phyloP scores from a whole-genome alignment of 208 protist species.

The Trypanosoma avium region DNA sequence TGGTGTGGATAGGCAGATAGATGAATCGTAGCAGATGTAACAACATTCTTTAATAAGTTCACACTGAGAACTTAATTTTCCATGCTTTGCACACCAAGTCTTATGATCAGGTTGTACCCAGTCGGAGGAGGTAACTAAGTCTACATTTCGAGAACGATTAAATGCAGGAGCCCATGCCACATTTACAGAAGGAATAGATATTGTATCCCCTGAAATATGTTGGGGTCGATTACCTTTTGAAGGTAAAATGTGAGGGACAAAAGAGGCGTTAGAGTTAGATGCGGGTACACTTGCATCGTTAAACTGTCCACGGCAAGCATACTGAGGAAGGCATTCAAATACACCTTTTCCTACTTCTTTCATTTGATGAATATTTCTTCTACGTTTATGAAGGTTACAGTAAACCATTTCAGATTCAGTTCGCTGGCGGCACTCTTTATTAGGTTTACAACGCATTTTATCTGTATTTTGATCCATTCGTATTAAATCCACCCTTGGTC shows the following conservation, averaged over 20 bases:
- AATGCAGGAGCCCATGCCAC: constrained; percentile 21
- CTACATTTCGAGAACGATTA: constrained; percentile 14
- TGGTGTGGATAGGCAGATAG: constrained; percentile 71
- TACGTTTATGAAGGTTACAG: constrained; percentile 69
- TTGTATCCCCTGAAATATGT: constrained; percentile 15
- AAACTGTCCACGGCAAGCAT: constrained; percentile 44
- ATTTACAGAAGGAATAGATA: not conserved
- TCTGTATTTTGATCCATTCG: constrained; percentile 50
- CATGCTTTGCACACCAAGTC: constrained; percentile 82
- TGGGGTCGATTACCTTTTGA: constrained; percentile 20
- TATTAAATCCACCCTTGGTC: constrained; percentile 60
- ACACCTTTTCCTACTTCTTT: constrained; percentile 62
- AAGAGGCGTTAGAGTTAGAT: not conserved
- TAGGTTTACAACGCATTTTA: constrained; percentile 56
- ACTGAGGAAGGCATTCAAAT: constrained; percentile 70
- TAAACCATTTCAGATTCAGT: constrained; percentile 35
- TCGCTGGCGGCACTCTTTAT: constrained; percentile 62
- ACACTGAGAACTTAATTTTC: constrained; percentile 62
- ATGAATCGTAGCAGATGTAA: constrained; percentile 73
- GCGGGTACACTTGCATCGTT: constrained; percentile 8
- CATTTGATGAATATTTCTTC: constrained; percentile 65
- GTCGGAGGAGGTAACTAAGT: constrained; percentile 11
- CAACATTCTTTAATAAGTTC: constrained; percentile 73
- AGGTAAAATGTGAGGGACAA: constrained; percentile 11
- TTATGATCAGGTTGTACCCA: constrained; percentile 34